Evolutionary conservation across 2,329 filamentous ascomycete species (phyloP).

Genomic region (Monosporascus sp.): DNA sequence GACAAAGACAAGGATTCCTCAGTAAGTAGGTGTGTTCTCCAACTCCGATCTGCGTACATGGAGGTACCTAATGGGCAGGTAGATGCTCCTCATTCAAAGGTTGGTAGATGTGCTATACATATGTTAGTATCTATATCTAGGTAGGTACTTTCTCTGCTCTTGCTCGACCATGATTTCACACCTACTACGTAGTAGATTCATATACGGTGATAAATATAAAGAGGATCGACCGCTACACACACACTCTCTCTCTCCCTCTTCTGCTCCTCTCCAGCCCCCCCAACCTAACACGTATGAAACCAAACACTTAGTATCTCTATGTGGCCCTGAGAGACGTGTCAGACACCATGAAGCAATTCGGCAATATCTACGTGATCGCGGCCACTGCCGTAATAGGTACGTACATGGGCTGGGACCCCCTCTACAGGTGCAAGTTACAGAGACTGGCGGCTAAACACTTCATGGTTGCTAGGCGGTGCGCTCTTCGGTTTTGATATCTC

Average conservation of each 20-base stretch:
- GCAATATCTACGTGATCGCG: conserved; percentile 39
- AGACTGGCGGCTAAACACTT: conserved; percentile 1
- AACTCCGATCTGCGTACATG: too few species aligned
- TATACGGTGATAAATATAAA: not conserved
- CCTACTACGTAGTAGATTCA: too few species aligned
- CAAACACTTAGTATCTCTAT: conserved; percentile 7
- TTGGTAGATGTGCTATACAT: conserved; percentile 5
- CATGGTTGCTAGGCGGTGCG: conserved; percentile 26
- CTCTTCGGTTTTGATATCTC: conserved; percentile 41
- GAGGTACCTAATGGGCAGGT: not conserved
- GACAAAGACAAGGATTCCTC: too few species aligned
- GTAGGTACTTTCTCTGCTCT: too few species aligned
- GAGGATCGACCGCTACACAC: not conserved
- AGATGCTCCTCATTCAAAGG: conserved; percentile 3
- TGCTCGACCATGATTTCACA: too few species aligned
- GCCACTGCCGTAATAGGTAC: conserved; percentile 37
- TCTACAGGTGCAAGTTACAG: not conserved
- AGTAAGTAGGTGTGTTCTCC: too few species aligned
- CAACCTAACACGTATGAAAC: conserved; percentile 2
- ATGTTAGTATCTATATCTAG: not conserved
- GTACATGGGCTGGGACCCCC: conserved; percentile 2
- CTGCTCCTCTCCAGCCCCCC: conserved; percentile 5
- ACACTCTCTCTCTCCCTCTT: conserved; percentile 1
- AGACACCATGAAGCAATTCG: conserved; percentile 26
- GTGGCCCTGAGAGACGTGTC: conserved; percentile 14